These are phyloP conservation scores for Ascochyta clinopodiicola DNA, from an alignment of 2,329 filamentous ascomycete genomes.

Conservation along the genomic window DNA sequence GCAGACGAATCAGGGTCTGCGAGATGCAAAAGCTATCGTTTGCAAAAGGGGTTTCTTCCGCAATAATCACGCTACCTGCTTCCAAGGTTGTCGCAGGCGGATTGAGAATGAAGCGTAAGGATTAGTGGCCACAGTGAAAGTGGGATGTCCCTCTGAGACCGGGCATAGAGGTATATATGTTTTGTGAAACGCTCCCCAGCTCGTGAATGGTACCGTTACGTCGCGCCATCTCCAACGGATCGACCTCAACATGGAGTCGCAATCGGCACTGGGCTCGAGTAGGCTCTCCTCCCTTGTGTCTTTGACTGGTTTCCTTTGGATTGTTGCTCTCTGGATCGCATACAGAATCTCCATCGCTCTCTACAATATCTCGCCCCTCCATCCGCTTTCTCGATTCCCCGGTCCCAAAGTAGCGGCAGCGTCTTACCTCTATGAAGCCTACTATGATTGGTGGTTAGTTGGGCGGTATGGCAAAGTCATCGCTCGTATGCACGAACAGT, in stretches of 20 bases:
- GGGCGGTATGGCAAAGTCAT: slow-evolving; percentile 46
- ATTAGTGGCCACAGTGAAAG: slow-evolving; percentile 8
- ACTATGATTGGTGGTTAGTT: slow-evolving; percentile 35
- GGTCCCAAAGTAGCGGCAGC: slow-evolving; percentile 40
- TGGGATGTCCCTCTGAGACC: slow-evolving; percentile 8
- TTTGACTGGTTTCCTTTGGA: slow-evolving; percentile 20
- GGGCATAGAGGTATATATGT: slow-evolving; percentile 20
- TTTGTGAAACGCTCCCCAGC: slow-evolving; percentile 16
- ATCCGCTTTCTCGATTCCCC: slow-evolving; percentile 34
- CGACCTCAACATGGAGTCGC: slow-evolving; percentile 23
- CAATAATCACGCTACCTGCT: slow-evolving; percentile 4
- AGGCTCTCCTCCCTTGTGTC: slow-evolving; percentile 19
- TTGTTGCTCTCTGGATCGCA: slow-evolving; percentile 26
- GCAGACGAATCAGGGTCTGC: slow-evolving; percentile 8
- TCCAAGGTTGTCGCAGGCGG: neutral
- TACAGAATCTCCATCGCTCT: slow-evolving; percentile 26
- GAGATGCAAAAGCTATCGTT: slow-evolving; percentile 5
- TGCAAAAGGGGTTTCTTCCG: slow-evolving; percentile 6
- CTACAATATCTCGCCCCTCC: slow-evolving; percentile 35
- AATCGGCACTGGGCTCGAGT: slow-evolving; percentile 19
- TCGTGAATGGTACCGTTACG: slow-evolving; percentile 10
- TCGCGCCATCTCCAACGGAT: slow-evolving; percentile 1
- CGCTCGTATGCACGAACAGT: slow-evolving; percentile 42
- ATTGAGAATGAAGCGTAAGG: neutral
- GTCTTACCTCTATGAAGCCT: slow-evolving; percentile 38